phyloP scores from a whole-genome alignment of 163 green algal species.

The Volvox carteri region DNA sequence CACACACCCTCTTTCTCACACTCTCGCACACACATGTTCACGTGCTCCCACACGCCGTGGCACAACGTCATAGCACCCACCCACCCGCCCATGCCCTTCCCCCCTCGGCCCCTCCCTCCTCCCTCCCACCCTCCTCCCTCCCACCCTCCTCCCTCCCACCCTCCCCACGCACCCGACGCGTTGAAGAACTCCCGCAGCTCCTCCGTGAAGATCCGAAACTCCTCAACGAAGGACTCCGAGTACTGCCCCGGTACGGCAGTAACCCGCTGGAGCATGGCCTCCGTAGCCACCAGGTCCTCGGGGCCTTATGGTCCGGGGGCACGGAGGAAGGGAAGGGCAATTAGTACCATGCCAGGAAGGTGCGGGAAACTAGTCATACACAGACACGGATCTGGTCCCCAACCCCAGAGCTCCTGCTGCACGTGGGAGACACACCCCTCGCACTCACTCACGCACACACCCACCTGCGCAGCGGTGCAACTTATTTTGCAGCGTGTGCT shows the following conservation, averaged over 20 bases:
- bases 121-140: background rate
- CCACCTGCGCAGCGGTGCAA: slow-evolving; percentile 94
- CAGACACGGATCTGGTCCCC: no score
- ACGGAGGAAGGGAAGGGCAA: background rate
- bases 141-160: background rate
- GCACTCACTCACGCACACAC: background rate
- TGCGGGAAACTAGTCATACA: no score
- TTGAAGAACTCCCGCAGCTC: slow-evolving; percentile 99
- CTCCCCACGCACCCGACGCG: slow-evolving; percentile 73
- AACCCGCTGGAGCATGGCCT: slow-evolving; percentile 91
- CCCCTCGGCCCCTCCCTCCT: background rate
- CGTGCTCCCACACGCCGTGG: no score
- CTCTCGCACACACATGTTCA: no score
- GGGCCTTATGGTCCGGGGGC: slow-evolving; percentile 79
- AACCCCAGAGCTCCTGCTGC: no score
- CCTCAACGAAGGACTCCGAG: slow-evolving; percentile 78
- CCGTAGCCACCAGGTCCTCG: slow-evolving; percentile 97
- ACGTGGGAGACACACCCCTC: no score
- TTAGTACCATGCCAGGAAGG: no score
- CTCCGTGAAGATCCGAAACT: slow-evolving; percentile 92
- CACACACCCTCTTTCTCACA: no score
- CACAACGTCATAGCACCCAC: no score
- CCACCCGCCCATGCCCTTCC: slow-evolving; percentile 50
- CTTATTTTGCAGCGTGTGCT: slow-evolving; percentile 99
- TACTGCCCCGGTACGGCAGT: slow-evolving; percentile 72